Base-by-base conservation (phyloP, 345 rosid species). In the Eucalyptus sideroxylon region DNA sequence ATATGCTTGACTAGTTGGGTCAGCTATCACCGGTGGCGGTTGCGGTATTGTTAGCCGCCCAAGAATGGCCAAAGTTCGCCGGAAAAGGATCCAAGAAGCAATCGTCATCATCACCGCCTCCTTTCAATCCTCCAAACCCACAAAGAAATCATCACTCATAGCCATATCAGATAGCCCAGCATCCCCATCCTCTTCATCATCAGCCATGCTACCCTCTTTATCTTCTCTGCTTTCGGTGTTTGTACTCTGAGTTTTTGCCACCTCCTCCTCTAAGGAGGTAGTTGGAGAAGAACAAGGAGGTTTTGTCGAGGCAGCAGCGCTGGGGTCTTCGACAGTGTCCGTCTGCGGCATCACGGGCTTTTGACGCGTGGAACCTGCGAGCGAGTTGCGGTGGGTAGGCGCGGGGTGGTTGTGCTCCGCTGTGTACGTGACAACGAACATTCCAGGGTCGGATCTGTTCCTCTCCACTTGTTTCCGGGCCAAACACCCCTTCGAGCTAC, bases 381-480 rank as follows among this genome's bases (percentile, higher is more conserved):
- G 99, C 21, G 99, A 98, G 91, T 96, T 97, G 27, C 98, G 94
- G 94, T 98, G 99, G 9, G 99, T 95, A 1, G 99, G 99, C 59
- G 98, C 98, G 19, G 97, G 96, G 92, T 98, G 99, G 92, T 93
- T 96, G 90, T 98, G 99, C 93, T 98, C 99, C 37, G 95, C 98
- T 47, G 99, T 96, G 93, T 96, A 98, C 51, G 99, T 98, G 87
- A 98, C 96, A 59, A 96, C 95, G 94, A 96, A 97, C 95, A 96
- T 95, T 42, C 91, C 91, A 69, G 99, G 99, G 91, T 98, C 96
- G 93, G 99, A 96, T 98, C 98, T 96, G 93, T 96, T 95, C 88
- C 99, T 93, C 96, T 98, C 99, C 94, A 96, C 99, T 93, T 98
- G 99, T 91, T 98, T 97, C 67, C 99, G 94, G 90, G 99, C 99